Conservation (phyloP, 2,329 filamentous ascomycete genomes). For the Ascochyta fabae region DNA sequence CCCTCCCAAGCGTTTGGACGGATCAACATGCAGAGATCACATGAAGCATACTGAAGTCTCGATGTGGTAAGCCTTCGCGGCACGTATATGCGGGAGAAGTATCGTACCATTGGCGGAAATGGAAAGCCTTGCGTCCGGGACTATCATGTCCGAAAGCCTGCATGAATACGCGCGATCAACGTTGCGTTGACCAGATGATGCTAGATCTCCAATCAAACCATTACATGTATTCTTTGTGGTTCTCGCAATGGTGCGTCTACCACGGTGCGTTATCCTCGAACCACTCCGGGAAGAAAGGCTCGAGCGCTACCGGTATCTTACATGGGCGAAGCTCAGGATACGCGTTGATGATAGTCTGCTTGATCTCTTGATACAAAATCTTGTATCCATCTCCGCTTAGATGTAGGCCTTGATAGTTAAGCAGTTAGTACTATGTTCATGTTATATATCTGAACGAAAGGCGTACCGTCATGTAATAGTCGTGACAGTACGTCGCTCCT, state of each 20-base stretch:
- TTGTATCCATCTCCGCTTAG: constrained; percentile 14
- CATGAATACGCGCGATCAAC: not conserved
- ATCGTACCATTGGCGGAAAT: constrained; percentile 16
- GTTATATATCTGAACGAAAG: not conserved
- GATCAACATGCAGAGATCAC: not conserved
- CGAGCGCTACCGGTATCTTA: constrained; percentile 14
- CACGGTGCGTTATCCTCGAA: constrained; percentile 9
- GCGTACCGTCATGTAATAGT: constrained; percentile 17
- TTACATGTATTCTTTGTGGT: not conserved
- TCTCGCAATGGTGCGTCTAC: not conserved
- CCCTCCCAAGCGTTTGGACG: not conserved
- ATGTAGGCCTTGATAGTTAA: not conserved
- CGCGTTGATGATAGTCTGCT: constrained; percentile 3
- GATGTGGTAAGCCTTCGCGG: not conserved
- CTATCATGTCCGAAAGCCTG: constrained; percentile 3
- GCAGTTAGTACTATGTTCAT: not conserved
- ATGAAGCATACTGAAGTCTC: not conserved
- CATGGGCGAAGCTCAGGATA: constrained; percentile 12
- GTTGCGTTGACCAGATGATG: not conserved
- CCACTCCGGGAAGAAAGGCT: constrained; percentile 18
- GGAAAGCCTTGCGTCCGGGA: not conserved
- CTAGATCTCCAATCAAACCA: not conserved
- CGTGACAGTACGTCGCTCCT: constrained; percentile 4
- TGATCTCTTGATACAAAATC: constrained; percentile 10
- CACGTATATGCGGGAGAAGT: not conserved